Percentiles rank a stretch among this genome's conserved stretches.
Evolutionary conservation across 768 basidiomycete species (phyloP).

Genomic region (Amyloporia xantha): DNA sequence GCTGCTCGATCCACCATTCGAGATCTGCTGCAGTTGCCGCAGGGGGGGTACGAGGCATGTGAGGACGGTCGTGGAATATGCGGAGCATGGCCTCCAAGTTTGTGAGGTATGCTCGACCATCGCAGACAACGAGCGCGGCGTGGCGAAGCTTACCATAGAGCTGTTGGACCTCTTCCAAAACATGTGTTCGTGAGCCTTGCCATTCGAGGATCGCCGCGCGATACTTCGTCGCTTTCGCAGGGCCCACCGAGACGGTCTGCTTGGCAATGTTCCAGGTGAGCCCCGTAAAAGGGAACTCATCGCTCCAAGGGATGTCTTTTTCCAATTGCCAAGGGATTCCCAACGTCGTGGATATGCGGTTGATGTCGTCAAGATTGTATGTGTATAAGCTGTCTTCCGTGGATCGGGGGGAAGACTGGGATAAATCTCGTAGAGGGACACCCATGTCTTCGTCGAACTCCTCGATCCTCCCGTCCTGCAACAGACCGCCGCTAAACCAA

Average conservation of each 20-base stretch:
- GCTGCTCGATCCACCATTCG: constrained; percentile 13
- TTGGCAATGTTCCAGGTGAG: constrained; percentile 18
- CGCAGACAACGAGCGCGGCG: no score
- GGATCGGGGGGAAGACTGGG: constrained; percentile 1
- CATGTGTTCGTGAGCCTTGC: constrained; percentile 5
- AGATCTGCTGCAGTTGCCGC: no score
- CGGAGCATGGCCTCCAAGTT: no score
- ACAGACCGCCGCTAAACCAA: no score
- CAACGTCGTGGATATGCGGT: constrained; percentile 11
- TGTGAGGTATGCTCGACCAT: constrained; percentile 6
- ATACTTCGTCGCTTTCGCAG: constrained; percentile 11
- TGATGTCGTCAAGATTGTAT: constrained; percentile 20
- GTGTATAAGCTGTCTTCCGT: constrained; percentile 2
- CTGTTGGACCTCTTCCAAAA: constrained; percentile 6
- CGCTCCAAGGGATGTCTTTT: no score
- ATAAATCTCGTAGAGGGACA: constrained; percentile 15
- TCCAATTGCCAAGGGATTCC: constrained; percentile 18
- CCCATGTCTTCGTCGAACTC: no score
- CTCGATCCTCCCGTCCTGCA: no score
- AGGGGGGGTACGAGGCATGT: no score
- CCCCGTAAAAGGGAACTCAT: constrained; percentile 18
- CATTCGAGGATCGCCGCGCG: constrained; percentile 6
- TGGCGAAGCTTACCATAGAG: no score
- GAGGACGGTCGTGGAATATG: no score
- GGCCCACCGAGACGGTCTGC: constrained; percentile 2